Base-by-base conservation (phyloP, 148 eudicot genomes). In the Vaccinium corymbosum region DNA sequence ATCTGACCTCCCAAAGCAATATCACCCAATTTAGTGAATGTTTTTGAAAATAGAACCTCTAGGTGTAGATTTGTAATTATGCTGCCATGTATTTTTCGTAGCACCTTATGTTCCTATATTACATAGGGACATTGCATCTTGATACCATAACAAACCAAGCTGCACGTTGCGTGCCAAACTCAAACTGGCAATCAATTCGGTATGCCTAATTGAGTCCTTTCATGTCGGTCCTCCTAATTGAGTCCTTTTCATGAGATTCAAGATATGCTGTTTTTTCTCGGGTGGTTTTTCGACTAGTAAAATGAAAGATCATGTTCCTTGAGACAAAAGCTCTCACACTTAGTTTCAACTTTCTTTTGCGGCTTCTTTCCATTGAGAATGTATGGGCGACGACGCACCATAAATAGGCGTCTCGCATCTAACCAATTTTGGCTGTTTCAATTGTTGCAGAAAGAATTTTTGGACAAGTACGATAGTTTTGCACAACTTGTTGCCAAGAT, bases 401-500 rank as follows among this genome's bases (percentile, higher is more conserved):
- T 50, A 49, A 35, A n/a, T 35, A 35, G 7, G 35, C 10, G 35
- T 52, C 17, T 50, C 12, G 1, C 51, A 59, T 82, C 70, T 73
- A 82, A 82, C 62, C 4, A 35, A 14, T 10, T 10, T 52, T 52
- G 38, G 74, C 14, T 72, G 52, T 55, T 81, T n/a, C 10, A 29
- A 78, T 42, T 73, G 52, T 85, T 81, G 80, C 98, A 96, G 98
- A 94, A 91, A 86, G 98, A 96, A 86, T 96, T 94, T 86, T 89
- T 96, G 79, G 98, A 92, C 94, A 94, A 96, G 87, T 96, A 96
- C 57, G 95, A 93, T 16, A 94, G 97, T 89, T 94, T 96, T 84
- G 99, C 93, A 11, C 93, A 91, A 85, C 93, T 96, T 74, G 98
- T 94, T 79, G 92, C 90, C 82, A 96, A 91, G 91, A 90, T 93